These are phyloP conservation scores for Lentinula boryana DNA, from an alignment of 768 basidiomycete genomes.

Conservation along the genomic window DNA sequence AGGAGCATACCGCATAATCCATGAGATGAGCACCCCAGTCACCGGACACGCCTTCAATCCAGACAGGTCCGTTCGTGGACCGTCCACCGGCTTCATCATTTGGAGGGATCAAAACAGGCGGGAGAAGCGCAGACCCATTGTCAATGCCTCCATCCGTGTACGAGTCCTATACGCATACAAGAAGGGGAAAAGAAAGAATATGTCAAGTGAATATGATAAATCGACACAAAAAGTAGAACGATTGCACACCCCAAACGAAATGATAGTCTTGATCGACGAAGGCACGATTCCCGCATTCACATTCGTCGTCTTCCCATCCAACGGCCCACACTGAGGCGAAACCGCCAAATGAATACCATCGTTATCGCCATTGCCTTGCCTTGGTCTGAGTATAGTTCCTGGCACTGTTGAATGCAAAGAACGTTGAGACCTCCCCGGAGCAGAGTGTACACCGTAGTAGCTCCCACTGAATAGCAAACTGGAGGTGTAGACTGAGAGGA, in stretches of 20 bases:
- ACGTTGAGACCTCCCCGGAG: background rate
- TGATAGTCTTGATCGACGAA: conserved; percentile 18
- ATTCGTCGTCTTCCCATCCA: conserved; percentile 34
- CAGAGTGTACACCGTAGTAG: background rate
- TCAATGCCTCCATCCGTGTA: conserved; percentile 46
- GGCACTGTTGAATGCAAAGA: background rate
- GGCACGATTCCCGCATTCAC: conserved; percentile 43
- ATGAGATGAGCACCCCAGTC: conserved; percentile 35
- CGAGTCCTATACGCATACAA: conserved; percentile 28
- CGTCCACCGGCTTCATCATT: conserved; percentile 41
- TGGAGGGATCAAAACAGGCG: conserved; percentile 37
- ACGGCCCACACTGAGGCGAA: conserved; percentile 34
- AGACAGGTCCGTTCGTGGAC: conserved; percentile 45
- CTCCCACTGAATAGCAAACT: background rate
- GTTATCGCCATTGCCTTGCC: conserved; percentile 10
- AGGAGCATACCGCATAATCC: conserved; percentile 40
- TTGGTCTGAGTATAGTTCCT: background rate
- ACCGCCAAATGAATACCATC: conserved; percentile 40
- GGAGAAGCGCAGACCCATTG: conserved; percentile 39
- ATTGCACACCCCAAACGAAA: conserved; percentile 20
- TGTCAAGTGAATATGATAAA: background rate
- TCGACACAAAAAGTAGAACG: background rate
- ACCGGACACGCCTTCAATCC: conserved; percentile 43
- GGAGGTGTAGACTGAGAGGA: conserved; percentile 2
- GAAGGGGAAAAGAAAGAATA: background rate